Percentiles rank a stretch among this genome's conserved stretches.
phyloP scores from a whole-genome alignment of 2,329 filamentous ascomycete genomes.

The Cephalotrichum gorgonifer region DNA sequence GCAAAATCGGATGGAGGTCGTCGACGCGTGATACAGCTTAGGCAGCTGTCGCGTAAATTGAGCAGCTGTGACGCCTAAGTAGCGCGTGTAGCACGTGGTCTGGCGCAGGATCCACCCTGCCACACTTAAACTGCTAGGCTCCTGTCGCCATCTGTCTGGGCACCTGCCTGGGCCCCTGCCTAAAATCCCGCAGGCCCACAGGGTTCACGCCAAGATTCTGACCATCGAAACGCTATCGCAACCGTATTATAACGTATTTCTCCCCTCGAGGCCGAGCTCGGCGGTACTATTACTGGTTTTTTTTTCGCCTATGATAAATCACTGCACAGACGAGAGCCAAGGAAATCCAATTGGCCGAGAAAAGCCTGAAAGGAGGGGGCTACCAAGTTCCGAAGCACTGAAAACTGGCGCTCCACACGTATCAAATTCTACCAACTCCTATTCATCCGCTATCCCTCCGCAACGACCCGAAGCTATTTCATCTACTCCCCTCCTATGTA shows the following conservation, averaged over 20 bases:
- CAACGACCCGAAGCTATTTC: too few species aligned
- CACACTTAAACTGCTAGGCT: too few species aligned
- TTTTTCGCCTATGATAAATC: too few species aligned
- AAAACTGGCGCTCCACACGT: not conserved
- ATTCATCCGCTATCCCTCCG: too few species aligned
- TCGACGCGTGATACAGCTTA: not conserved
- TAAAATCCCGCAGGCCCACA: not conserved
- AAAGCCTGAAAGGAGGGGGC: not conserved
- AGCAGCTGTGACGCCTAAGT: not conserved
- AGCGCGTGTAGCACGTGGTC: not conserved
- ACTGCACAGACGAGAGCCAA: not conserved
- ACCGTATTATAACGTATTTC: not conserved
- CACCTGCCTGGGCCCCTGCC: too few species aligned
- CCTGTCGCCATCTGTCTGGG: too few species aligned
- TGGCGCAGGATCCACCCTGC: not conserved
- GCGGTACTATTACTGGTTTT: too few species aligned
- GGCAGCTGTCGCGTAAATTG: conserved; percentile 3
- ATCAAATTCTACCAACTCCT: not conserved
- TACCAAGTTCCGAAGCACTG: not conserved
- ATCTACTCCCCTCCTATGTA: not conserved
- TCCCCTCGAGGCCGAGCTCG: not conserved
- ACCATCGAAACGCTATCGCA: not conserved
- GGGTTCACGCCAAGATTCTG: not conserved
- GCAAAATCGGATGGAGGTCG: not conserved
- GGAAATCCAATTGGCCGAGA: not conserved